Evolutionary conservation across 768 basidiomycete species (phyloP), one percentile per base, ranked within the genome.

Genomic region (Cystobasidium onofrii): DNA sequence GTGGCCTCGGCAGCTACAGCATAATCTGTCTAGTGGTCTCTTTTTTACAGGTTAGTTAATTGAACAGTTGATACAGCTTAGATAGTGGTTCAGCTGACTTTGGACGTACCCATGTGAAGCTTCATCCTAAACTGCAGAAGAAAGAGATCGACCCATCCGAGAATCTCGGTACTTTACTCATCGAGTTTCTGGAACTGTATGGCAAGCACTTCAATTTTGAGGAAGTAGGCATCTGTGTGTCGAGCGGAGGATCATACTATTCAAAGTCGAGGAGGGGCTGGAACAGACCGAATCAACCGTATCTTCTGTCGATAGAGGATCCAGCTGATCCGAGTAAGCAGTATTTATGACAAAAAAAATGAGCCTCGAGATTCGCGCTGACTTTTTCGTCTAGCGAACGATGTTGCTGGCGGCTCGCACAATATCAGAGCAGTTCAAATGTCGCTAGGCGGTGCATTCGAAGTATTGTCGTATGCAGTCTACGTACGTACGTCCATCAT

Each of bases 171-270:
- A 90, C 94, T n/a, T 83, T 99, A 69, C 85, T 96, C 55, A 86
- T 97, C 84, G 96, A 99, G 81, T 97, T 98, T 80, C 96, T 98
- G 79, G 94, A 98, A 83, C 84, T 95, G 15, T 98, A 98, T 80
- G 95, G 94, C 18, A 84, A 85, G 62, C 87, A 88, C 80, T 98
- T 97, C 85, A 93, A 75, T 63, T 75, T 75, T 31, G 77, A 79
- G 67, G 67, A 66, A 63, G 76, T 78, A 1, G 95, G 95, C 10
- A 91, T 99, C 76, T 92, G 91, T 15, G 80, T 98, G 25, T 85
- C 89, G 46, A 86, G 90, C 41, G 91, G 93, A 1, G 96, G 96
- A 20, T 88, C 86, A 36, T 98, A 98, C 82, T 98, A 88, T 79
- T 86, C 83, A 81, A 98, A 97, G 81, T 82, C 84, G 66, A 84